Evolutionary conservation across 345 rosid species (phyloP), one percentile per base, ranked within the genome.

Genomic region (Tarenaya hassleriana): DNA sequence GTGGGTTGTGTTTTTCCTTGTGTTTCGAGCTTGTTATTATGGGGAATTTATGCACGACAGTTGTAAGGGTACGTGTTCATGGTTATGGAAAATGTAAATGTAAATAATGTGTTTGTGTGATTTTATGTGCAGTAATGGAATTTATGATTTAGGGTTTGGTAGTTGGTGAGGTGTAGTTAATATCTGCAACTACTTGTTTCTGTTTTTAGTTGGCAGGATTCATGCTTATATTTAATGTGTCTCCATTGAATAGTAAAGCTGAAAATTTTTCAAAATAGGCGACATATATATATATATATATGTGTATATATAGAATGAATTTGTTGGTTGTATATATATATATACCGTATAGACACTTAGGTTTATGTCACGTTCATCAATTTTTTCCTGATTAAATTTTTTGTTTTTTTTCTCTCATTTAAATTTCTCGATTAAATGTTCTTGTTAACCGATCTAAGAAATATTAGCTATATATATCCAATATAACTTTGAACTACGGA

Each of bases 151-250:
- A 52, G 39, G 53, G 47, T 66, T 66, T 53, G 69, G 42, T 16
- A 41, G 73, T 62, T 59, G 79, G 79, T 68, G 72, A 69, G 58
- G 57, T 15, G 66, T 45, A 76, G 74, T 86, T 79, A 90, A 79
- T 86, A 78, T 15, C 3, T 52, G 57, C 88, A 78, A 59, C 86
- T 34, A 86, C 83, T 69, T 16, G 41, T 24, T 60, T 53, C 65
- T 66, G 70, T 60, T 75, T 55, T 73, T 35, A 29, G 92, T 77
- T 81, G 95, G 69, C 79, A 56, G 55, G 53, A 58, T 62, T 68
- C 69, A 53, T 55, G 55, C 53, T n/a, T 11, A 63, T 52, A 62
- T 64, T 77, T 57, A 77, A 75, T 83, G n/a, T n/a, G n/a, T n/a
- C n/a, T n/a, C n/a, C n/a, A n/a, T n/a, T n/a, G n/a, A n/a, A n/a